Base-by-base conservation (phyloP, 306 rosid species). In the Castanea mollissima region DNA sequence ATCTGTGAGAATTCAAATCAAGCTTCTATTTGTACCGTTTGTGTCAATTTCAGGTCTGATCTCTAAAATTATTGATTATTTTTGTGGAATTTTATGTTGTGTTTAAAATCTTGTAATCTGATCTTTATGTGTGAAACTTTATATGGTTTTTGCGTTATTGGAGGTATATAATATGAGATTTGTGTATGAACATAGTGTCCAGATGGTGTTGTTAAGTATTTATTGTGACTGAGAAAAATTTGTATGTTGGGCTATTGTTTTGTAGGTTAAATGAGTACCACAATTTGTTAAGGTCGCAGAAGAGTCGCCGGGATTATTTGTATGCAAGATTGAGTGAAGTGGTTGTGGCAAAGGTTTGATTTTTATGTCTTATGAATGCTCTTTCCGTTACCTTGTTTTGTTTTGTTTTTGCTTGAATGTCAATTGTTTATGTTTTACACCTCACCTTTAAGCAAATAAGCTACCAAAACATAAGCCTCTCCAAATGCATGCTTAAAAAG, bases 31-130 rank as follows among this genome's bases (percentile, higher is more conserved):
- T 95, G 99, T 76, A 13, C 87, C 38, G 70, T 80, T 71, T 95
- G 99, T 83, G 99, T 95, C 38, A 95, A 95, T 80, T 88, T 84
- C 84, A 93, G 94, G 99, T 91, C 82, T 67, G 71, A 31, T 27
- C 64, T 29, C 20, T 4, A 46, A 29, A 65, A 31, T 74, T 19
- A 14, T 13, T 11, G 35, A 41, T 41, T 41, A 8, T 41, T 41
- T 0, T 41, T 21, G n/a, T 32, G 10, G 41, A 29, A 29, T 63
- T 14, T 29, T 65, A 19, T 65, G 13, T 65, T 8, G 12, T 41
- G 8, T 41, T 41, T 2, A 8, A 41, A 8, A 0, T 8, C 8
- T 41, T 41, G 11, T 41, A 41, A 49, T 49, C 54, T 49, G 54
- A 4, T n/a, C 41, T 29, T 14, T 18, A 15, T 29, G 21, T 5